phyloP scores from a whole-genome alignment of 345 rosid species.

The Populus nigra region DNA sequence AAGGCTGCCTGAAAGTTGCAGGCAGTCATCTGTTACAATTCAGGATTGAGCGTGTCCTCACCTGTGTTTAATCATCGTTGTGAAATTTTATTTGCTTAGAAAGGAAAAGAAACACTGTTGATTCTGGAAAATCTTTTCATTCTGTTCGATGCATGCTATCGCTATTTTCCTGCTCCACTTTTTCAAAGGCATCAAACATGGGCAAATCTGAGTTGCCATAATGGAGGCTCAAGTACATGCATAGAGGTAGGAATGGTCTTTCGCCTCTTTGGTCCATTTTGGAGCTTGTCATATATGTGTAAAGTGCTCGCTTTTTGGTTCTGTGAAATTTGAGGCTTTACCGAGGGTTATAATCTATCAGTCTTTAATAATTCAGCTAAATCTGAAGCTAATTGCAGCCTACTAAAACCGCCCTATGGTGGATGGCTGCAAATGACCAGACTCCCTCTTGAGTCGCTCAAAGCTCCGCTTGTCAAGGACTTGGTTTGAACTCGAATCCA shows the following conservation, averaged over 20 bases:
- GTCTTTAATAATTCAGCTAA: not conserved
- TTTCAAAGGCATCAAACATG: not conserved
- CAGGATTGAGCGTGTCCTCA: conserved; percentile 22
- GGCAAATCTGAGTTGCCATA: not conserved
- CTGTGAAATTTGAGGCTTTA: not conserved
- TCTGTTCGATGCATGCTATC: not conserved
- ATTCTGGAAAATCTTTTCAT: not conserved
- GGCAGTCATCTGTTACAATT: conserved; percentile 8
- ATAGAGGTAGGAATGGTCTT: not conserved
- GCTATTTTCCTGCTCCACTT: not conserved
- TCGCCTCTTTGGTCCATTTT: not conserved
- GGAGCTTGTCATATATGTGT: not conserved
- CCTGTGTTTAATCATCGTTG: conserved; percentile 8
- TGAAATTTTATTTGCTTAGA: conserved; percentile 12
- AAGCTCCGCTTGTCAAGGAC: no score
- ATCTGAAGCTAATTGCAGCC: not conserved
- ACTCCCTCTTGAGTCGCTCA: no score
- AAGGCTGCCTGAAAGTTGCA: conserved; percentile 11
- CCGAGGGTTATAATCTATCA: not conserved
- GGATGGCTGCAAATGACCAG: no score
- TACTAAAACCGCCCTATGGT: no score
- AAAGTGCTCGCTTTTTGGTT: not conserved
- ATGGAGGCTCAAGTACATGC: not conserved
- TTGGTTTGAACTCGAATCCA: no score
- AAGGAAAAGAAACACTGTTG: conserved; percentile 2